These are phyloP conservation scores for Lathyrus sativus DNA, from an alignment of 306 rosid species.

Conservation along the genomic window DNA sequence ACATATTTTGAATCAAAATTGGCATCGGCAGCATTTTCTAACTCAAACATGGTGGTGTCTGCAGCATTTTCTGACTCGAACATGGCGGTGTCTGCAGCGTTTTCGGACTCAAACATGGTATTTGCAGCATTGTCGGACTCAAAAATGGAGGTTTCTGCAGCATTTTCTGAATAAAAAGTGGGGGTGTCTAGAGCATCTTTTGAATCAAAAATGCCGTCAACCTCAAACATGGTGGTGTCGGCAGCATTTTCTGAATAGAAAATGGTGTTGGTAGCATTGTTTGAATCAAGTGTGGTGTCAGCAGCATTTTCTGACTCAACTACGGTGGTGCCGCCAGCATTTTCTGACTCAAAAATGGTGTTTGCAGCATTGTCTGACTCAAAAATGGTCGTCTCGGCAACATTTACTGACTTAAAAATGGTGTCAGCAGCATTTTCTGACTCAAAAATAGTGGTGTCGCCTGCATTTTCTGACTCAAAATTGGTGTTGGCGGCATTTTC, in stretches of 20 bases:
- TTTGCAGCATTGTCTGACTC: background rate
- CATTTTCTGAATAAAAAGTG: background rate
- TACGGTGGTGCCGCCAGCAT: conserved; percentile 12
- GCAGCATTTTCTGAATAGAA: background rate
- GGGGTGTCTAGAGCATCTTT: background rate
- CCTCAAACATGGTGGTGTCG: background rate
- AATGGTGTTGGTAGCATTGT: background rate
- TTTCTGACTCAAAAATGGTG: background rate
- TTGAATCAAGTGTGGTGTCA: background rate
- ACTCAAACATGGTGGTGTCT: background rate
- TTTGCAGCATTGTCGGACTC: background rate
- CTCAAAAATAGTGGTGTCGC: background rate
- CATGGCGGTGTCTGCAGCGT: background rate
- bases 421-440: background rate
- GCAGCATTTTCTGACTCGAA: background rate
- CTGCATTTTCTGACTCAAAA: background rate
- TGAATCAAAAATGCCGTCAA: background rate
- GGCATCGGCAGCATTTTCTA: background rate
- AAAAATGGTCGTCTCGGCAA: background rate
- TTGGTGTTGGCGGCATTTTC: background rate
- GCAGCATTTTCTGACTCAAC: background rate
- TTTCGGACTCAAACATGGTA: background rate
- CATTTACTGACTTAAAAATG: background rate
- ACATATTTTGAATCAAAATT: background rate
- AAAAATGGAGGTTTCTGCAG: background rate